Evolutionary conservation across 2,329 filamentous ascomycete species (phyloP).

Genomic region (Ophiostoma sp.): DNA sequence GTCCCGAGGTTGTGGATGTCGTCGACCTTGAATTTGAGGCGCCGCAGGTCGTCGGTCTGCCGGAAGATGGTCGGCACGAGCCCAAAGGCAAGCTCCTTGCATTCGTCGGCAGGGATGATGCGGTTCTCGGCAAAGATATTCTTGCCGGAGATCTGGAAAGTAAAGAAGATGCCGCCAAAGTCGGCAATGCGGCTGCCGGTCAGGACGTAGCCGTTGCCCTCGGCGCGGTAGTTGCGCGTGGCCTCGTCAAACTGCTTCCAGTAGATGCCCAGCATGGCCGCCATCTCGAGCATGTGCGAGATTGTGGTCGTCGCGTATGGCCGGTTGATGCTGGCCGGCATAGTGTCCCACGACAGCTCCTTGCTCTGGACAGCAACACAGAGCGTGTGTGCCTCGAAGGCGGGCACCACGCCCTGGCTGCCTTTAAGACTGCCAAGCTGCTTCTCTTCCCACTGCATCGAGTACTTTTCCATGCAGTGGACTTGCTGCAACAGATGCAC

Average conservation of each 20-base stretch:
- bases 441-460: conserved; percentile 42
- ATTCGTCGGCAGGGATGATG: conserved; percentile 48
- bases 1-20: conserved; percentile 41
- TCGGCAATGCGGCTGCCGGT: conserved; percentile 44
- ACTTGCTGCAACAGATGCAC: conserved; percentile 46
- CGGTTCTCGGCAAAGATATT: conserved; percentile 46
- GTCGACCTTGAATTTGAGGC: conserved; percentile 38
- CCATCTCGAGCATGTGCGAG: conserved; percentile 51
- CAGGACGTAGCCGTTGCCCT: conserved; percentile 51
- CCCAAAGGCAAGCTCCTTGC: conserved; percentile 54
- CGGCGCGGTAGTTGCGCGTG: conserved; percentile 48
- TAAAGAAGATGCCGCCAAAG: conserved; percentile 53
- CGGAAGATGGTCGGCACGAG: conserved; percentile 51
- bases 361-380: conserved; percentile 44
- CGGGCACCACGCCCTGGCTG: neutral
- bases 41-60: conserved; percentile 37
- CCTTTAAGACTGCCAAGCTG: conserved; percentile 31
- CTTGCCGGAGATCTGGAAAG: conserved; percentile 47
- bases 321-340: conserved; percentile 44
- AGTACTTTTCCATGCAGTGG: conserved; percentile 47
- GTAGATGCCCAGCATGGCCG: conserved; percentile 51
- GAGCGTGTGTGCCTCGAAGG: conserved; percentile 37
- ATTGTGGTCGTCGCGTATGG: conserved; percentile 53
- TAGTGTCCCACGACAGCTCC: conserved; percentile 48
- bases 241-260: conserved; percentile 55